Evolutionary conservation across 192 early-diverging fungal genomes (phyloP).

Genomic region (Coemansia sp.): DNA sequence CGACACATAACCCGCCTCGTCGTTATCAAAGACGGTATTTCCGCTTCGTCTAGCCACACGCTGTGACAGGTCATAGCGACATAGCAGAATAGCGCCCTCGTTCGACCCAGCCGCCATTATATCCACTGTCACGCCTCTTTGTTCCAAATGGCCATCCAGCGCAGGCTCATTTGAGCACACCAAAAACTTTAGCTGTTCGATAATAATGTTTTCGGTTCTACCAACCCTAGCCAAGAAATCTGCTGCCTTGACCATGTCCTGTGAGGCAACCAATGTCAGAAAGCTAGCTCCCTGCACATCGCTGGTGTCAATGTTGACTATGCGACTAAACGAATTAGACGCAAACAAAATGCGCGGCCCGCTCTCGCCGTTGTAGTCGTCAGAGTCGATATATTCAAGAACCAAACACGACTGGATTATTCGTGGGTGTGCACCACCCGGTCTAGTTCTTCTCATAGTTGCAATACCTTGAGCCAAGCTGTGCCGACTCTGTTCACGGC

Average conservation of each 20-base stretch:
- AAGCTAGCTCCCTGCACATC: conserved; percentile 6
- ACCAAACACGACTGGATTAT: conserved; percentile 1
- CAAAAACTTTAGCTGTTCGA: neutral
- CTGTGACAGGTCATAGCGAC: no score
- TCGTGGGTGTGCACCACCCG: neutral
- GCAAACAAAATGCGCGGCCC: conserved; percentile 2
- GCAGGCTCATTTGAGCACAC: neutral
- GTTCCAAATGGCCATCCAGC: no score
- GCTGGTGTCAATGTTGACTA: conserved; percentile 1
- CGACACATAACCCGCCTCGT: conserved; percentile 1
- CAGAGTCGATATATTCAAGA: neutral
- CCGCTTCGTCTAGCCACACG: neutral
- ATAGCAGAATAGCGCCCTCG: neutral
- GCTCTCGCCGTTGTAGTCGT: neutral
- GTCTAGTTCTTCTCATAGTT: neutral
- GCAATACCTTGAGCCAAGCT: no score
- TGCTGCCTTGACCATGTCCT: neutral
- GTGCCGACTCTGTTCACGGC: no score
- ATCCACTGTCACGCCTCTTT: neutral
- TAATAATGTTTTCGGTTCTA: neutral
- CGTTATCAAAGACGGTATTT: neutral
- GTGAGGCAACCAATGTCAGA: neutral
- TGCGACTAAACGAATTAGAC: neutral
- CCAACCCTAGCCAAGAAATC: neutral
- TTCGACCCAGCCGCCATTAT: conserved; percentile 1